Evolutionary conservation across 2,329 filamentous ascomycete genomes (phyloP).

Genomic region (Fusarium algeriense): DNA sequence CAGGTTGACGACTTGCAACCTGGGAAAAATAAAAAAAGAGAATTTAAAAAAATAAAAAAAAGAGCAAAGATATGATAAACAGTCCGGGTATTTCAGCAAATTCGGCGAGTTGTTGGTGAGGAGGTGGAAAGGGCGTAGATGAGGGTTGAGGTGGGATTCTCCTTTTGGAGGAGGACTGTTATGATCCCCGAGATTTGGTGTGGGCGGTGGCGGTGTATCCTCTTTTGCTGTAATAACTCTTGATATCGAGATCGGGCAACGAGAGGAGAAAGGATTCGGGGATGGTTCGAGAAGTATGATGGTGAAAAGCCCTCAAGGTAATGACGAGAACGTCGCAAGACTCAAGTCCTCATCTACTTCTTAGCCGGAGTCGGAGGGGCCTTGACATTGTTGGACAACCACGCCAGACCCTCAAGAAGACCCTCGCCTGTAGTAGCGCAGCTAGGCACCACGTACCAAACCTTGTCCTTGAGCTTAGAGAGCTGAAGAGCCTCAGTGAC

Average conservation of each 20-base stretch:
- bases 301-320: slow-evolving; percentile 3
- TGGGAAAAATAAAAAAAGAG: neutral
- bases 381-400: slow-evolving; percentile 89
- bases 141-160: slow-evolving; percentile 2
- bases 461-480: slow-evolving; percentile 82
- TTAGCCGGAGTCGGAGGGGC: slow-evolving; percentile 66
- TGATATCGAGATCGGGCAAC: neutral
- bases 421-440: slow-evolving; percentile 86
- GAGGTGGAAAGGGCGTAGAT: slow-evolving; percentile 10
- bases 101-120: slow-evolving; percentile 22
- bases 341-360: slow-evolving; percentile 57
- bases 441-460: slow-evolving; percentile 87
- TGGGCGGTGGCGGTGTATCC: neutral
- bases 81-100: slow-evolving; percentile 40
- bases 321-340: slow-evolving; percentile 10
- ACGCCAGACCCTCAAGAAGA: slow-evolving; percentile 83
- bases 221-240: neutral
- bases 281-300: slow-evolving; percentile 9
- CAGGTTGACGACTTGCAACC: too few relatives aligned
- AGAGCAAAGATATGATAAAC: slow-evolving; percentile 16
- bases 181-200: slow-evolving; percentile 12
- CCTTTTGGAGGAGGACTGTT: neutral
- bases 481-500: slow-evolving; percentile 83
- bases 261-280: slow-evolving; percentile 11
- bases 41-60: slow-evolving; percentile 6